Conservation (phyloP, 176 grass and related monocot species). For the Cenchrus purpureus region DNA sequence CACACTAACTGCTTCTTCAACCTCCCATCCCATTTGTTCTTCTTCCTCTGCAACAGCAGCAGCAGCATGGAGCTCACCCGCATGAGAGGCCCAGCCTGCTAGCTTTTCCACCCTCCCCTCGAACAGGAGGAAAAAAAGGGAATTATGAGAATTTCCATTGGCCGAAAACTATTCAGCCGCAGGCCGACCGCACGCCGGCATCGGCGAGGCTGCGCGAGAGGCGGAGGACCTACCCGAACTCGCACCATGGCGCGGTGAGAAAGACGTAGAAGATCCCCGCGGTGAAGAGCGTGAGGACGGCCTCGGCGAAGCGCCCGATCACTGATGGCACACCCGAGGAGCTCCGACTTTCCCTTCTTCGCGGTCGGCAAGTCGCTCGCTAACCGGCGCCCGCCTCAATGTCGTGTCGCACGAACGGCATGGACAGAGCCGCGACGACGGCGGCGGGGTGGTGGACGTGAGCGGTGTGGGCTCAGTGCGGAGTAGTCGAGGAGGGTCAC, state of each 20-base stretch:
- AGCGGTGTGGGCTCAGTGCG: constrained; percentile 1
- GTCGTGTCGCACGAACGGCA: constrained; percentile 66
- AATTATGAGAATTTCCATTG: no score
- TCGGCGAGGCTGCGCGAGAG: constrained; percentile 88
- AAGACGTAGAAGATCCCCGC: constrained; percentile 91
- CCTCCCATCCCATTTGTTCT: no score
- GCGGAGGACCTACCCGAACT: constrained; percentile 82
- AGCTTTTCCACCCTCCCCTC: no score
- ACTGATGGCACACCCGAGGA: constrained; percentile 34
- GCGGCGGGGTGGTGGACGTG: background rate
- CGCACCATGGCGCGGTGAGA: constrained; percentile 61
- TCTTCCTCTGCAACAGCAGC: no score
- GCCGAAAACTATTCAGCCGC: no score
- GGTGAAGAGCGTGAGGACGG: constrained; percentile 71
- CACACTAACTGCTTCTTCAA: no score
- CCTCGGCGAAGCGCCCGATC: no score
- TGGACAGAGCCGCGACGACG: constrained; percentile 16
- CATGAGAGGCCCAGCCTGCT: no score
- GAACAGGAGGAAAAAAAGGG: no score
- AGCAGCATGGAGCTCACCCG: no score
- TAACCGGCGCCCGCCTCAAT: constrained; percentile 58
- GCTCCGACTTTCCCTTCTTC: constrained; percentile 71
- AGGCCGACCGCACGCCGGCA: background rate
- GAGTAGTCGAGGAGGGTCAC: background rate
- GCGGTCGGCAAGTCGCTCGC: constrained; percentile 59